Evolutionary conservation across 129 eudicot species (phyloP).

Genomic region (Lactuca sativa): DNA sequence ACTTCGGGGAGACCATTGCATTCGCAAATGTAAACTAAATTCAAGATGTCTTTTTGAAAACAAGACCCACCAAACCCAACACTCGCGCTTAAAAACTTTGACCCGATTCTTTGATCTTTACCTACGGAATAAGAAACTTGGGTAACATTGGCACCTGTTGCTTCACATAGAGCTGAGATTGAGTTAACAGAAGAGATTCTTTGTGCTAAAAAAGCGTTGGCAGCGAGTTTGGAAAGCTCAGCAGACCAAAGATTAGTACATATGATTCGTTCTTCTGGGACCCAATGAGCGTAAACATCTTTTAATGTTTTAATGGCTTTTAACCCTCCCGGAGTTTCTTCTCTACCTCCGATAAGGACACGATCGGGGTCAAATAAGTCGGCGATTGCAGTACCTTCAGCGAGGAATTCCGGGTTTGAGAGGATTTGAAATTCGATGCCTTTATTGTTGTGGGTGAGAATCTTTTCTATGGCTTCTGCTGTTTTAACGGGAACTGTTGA

Average conservation of each 20-base stretch:
- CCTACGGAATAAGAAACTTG: slow-evolving; percentile 59
- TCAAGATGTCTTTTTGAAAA: slow-evolving; percentile 61
- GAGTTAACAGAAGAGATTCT: slow-evolving; percentile 69
- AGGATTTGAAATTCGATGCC: slow-evolving; percentile 58
- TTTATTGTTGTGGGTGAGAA: slow-evolving; percentile 56
- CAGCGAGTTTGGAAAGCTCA: slow-evolving; percentile 67
- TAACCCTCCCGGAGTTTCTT: slow-evolving; percentile 55
- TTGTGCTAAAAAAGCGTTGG: slow-evolving; percentile 67
- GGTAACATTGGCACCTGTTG: slow-evolving; percentile 59
- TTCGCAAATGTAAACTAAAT: slow-evolving; percentile 64
- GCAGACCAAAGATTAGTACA: slow-evolving; percentile 76
- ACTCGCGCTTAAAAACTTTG: slow-evolving; percentile 57
- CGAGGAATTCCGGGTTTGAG: slow-evolving; percentile 63
- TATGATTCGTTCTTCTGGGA: slow-evolving; percentile 52
- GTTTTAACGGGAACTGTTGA: slow-evolving; percentile 70
- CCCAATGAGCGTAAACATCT: slow-evolving; percentile 65
- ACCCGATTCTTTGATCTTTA: slow-evolving; percentile 60
- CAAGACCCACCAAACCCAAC: slow-evolving; percentile 70
- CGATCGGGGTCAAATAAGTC: slow-evolving; percentile 64
- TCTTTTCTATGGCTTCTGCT: slow-evolving; percentile 65
- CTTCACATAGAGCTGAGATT: slow-evolving; percentile 65
- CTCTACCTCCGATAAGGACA: slow-evolving; percentile 66
- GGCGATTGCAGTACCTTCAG: slow-evolving; percentile 60
- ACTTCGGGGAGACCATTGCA: slow-evolving; percentile 69
- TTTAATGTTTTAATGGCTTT: slow-evolving; percentile 45